Percentiles rank a stretch among this genome's conserved stretches.
Conservation (phyloP, 2,329 filamentous ascomycete genomes). For the Dryadomyces quercus-mongolicae region DNA sequence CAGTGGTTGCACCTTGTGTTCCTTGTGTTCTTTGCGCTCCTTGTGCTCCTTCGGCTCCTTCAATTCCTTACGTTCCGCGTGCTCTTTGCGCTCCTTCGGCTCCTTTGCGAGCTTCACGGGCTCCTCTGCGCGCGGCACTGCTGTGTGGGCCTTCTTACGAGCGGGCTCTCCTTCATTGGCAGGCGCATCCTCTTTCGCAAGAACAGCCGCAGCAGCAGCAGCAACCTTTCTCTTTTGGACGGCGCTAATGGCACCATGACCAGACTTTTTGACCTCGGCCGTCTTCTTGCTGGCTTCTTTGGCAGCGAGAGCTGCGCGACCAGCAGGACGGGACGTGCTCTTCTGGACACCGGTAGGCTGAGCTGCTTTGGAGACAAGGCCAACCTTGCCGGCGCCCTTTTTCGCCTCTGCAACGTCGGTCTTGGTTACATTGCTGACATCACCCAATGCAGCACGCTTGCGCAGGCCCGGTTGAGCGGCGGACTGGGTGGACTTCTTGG, state of each 20-base stretch:
- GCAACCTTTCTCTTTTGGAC: slow-evolving; percentile 55
- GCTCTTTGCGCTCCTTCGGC: neutral
- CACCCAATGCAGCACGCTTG: slow-evolving; percentile 77
- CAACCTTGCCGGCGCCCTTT: slow-evolving; percentile 56
- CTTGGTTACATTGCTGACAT: slow-evolving; percentile 93
- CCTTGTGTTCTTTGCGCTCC: slow-evolving; percentile 17
- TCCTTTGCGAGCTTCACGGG: slow-evolving; percentile 27
- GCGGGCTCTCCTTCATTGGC: slow-evolving; percentile 56
- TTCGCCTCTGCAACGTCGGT: slow-evolving; percentile 59
- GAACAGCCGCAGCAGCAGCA: slow-evolving; percentile 22
- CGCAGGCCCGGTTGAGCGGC: slow-evolving; percentile 32
- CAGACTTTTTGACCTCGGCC: slow-evolving; percentile 57
- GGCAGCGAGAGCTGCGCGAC: slow-evolving; percentile 34
- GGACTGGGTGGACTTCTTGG: slow-evolving; percentile 50
- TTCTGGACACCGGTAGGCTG: slow-evolving; percentile 77
- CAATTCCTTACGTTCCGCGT: neutral
- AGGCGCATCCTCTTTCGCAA: slow-evolving; percentile 47
- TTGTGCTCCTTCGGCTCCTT: neutral
- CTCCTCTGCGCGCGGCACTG: slow-evolving; percentile 34
- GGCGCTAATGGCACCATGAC: slow-evolving; percentile 53
- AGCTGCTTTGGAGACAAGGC: slow-evolving; percentile 66
- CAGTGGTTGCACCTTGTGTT: slow-evolving; percentile 16
- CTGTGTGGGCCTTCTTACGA: slow-evolving; percentile 50
- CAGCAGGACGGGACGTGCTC: slow-evolving; percentile 54
- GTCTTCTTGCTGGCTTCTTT: slow-evolving; percentile 43